A percentile compares a stretch with the other conserved stretches of the same genome.
Evolutionary conservation across 257 asterid species (phyloP).

Genomic region (Jasminum sambac): DNA sequence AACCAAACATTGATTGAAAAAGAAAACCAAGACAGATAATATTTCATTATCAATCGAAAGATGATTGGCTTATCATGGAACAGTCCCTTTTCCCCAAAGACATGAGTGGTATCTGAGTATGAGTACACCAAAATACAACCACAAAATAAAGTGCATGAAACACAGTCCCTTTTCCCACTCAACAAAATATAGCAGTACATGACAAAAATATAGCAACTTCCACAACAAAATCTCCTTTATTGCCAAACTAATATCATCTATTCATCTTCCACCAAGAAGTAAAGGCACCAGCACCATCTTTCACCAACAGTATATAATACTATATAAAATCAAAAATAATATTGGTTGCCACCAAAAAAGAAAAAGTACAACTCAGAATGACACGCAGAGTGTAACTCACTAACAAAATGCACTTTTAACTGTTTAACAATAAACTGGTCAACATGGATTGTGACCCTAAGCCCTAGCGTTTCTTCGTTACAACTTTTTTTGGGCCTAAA

Average conservation of each 20-base stretch:
- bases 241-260: constrained; percentile 20
- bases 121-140: constrained; percentile 24
- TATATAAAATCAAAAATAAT: neutral
- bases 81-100: too few species aligned
- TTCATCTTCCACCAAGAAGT: constrained; percentile 29
- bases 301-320: constrained; percentile 3
- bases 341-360: constrained; percentile 29
- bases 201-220: constrained; percentile 15
- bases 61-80: constrained; percentile 1
- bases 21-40: neutral
- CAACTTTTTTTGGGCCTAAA: too few species aligned
- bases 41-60: neutral
- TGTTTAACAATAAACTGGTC: neutral
- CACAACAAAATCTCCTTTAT: constrained; percentile 17
- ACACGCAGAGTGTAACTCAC: neutral
- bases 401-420: neutral
- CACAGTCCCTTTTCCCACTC: constrained; percentile 8
- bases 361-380: neutral
- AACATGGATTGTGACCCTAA: neutral
- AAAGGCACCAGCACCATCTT: constrained; percentile 28
- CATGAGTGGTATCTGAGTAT: constrained; percentile 31
- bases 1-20: neutral
- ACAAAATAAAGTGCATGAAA: constrained; percentile 11
- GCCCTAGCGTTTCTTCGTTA: too few species aligned
- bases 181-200: constrained; percentile 14